Evolutionary conservation across 306 rosid genomes (phyloP).

Genomic region (Malus orientalis): DNA sequence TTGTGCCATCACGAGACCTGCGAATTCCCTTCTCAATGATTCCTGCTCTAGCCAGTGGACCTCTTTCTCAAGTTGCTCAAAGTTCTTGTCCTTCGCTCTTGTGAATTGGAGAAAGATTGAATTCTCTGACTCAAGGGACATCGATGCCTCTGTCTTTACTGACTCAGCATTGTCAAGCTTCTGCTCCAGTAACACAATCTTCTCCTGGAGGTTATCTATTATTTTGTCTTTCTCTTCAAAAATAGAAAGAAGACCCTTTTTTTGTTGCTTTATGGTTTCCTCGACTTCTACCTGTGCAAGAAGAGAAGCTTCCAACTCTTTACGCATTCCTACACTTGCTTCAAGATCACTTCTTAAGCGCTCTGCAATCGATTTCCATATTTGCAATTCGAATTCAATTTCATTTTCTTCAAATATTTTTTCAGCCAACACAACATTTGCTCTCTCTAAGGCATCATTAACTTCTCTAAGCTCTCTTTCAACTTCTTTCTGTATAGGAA

Average conservation of each 20-base stretch:
- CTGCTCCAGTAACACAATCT: slow-evolving; percentile 38
- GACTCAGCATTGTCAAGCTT: slow-evolving; percentile 25
- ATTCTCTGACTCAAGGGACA: slow-evolving; percentile 11
- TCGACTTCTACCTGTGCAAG: slow-evolving; percentile 54
- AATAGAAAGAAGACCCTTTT: slow-evolving; percentile 22
- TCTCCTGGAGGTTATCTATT: slow-evolving; percentile 34
- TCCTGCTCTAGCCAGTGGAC: slow-evolving; percentile 45
- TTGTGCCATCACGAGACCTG: slow-evolving; percentile 38
- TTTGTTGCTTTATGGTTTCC: slow-evolving; percentile 56
- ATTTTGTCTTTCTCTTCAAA: slow-evolving; percentile 38
- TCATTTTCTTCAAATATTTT: slow-evolving; percentile 46
- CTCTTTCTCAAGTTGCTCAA: slow-evolving; percentile 51
- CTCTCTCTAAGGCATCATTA: slow-evolving; percentile 39
- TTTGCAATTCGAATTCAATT: slow-evolving; percentile 59
- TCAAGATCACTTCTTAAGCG: slow-evolving; percentile 46
- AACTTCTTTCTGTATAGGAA: slow-evolving; percentile 29
- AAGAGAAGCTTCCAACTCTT: slow-evolving; percentile 70
- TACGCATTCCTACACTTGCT: slow-evolving; percentile 37
- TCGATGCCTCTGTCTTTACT: slow-evolving; percentile 10
- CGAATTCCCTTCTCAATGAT: slow-evolving; percentile 44
- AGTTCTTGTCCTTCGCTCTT: slow-evolving; percentile 37
- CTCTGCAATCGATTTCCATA: slow-evolving; percentile 53
- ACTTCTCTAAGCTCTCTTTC: slow-evolving; percentile 21
- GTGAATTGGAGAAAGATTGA: slow-evolving; percentile 20
- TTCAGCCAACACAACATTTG: slow-evolving; percentile 40